Conservation (phyloP, 768 basidiomycete species). For the Naematelia aurantialba region DNA sequence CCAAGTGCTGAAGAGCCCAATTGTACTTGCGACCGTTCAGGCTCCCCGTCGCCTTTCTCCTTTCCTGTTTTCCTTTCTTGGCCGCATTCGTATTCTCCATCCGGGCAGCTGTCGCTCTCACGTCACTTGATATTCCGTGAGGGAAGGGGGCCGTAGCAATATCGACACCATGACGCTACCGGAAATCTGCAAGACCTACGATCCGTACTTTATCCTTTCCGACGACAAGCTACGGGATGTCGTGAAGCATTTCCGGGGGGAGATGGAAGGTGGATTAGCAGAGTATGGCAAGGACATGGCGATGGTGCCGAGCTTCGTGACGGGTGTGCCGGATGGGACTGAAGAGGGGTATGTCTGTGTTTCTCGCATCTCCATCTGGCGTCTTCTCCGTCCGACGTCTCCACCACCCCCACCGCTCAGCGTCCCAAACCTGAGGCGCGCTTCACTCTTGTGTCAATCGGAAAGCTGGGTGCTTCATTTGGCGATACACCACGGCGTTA, state of each 20-base stretch:
- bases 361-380: background rate
- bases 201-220: conserved; percentile 67
- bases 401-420: background rate
- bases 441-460: too few relatives aligned
- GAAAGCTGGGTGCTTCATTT: too few relatives aligned
- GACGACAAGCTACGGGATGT: conserved; percentile 64
- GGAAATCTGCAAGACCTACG: conserved; percentile 60
- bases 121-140: too few relatives aligned
- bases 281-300: conserved; percentile 78
- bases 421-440: background rate
- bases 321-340: conserved; percentile 87
- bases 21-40: too few relatives aligned
- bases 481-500: too few relatives aligned
- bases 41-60: too few relatives aligned
- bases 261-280: conserved; percentile 69
- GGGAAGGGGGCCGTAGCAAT: too few relatives aligned
- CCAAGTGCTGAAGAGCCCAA: too few relatives aligned
- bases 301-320: conserved; percentile 97
- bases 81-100: too few relatives aligned
- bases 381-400: background rate
- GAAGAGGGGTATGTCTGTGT: conserved; percentile 72
- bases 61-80: too few relatives aligned
- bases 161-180: conserved; percentile 39
- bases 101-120: too few relatives aligned
- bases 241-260: conserved; percentile 72